These are phyloP conservation scores for Elsinoe necatrix DNA, from an alignment of 2,329 filamentous ascomycete genomes.

Conservation along the genomic window DNA sequence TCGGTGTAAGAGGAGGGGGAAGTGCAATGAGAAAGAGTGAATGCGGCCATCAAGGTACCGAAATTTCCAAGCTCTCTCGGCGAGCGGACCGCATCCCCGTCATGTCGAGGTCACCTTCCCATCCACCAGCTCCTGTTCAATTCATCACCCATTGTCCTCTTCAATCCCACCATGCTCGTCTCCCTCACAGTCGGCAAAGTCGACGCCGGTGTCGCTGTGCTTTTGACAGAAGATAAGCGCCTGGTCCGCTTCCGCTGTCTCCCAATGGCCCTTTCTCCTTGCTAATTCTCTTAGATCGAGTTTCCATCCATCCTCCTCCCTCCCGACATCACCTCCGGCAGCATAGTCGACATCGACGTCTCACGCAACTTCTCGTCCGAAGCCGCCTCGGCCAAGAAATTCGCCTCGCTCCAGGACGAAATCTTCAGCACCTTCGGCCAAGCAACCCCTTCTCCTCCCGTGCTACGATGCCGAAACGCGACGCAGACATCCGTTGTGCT, in stretches of 20 bases:
- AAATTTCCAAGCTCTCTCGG: conserved; percentile 4
- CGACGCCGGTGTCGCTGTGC: conserved; percentile 93
- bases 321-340: conserved; percentile 87
- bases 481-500: conserved; percentile 98
- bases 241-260: conserved; percentile 54
- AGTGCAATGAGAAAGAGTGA: no score
- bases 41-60: conserved; percentile 8
- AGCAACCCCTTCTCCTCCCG: conserved; percentile 63
- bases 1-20: neutral
- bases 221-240: conserved; percentile 93
- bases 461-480: conserved; percentile 87
- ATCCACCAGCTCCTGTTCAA: neutral
- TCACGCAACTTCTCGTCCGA: conserved; percentile 78
- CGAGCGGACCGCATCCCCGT: conserved; percentile 7
- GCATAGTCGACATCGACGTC: conserved; percentile 96
- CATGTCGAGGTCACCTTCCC: neutral
- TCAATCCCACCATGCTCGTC: conserved; percentile 62
- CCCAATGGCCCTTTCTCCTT: neutral
- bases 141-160: neutral
- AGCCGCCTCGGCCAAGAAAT: conserved; percentile 61
- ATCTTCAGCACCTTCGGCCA: conserved; percentile 84
- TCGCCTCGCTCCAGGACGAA: conserved; percentile 76
- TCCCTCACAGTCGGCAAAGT: conserved; percentile 98
- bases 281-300: conserved; percentile 62
- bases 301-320: conserved; percentile 96